Conservation (phyloP, 2,329 filamentous ascomycete genomes). For the Thelonectria rubi region DNA sequence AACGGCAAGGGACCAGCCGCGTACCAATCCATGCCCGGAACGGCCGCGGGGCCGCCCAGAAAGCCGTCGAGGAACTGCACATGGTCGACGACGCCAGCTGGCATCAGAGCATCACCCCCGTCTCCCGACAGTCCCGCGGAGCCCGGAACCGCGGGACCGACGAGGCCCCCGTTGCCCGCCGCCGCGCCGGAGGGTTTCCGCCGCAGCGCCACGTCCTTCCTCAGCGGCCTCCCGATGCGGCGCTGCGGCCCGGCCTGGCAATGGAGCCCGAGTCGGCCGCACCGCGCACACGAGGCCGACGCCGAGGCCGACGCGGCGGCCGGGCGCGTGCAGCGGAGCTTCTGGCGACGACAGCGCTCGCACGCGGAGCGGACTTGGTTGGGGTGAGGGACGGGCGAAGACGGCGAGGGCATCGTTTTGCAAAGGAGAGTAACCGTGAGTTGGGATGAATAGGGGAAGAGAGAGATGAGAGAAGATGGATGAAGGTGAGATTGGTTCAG, state of each 20-base stretch:
- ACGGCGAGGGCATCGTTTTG: slow-evolving; percentile 23
- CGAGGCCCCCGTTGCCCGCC: not conserved
- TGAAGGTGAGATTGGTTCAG: not conserved
- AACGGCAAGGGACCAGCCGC: slow-evolving; percentile 17
- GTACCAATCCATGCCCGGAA: slow-evolving; percentile 23
- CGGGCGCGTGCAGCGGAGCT: slow-evolving; percentile 45
- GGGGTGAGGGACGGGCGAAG: slow-evolving; percentile 38
- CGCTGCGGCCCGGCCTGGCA: slow-evolving; percentile 45
- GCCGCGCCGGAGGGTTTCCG: slow-evolving; percentile 19
- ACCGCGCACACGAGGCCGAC: slow-evolving; percentile 40
- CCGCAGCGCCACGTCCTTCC: slow-evolving; percentile 29
- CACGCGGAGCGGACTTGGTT: slow-evolving; percentile 47
- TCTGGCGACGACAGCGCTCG: slow-evolving; percentile 47
- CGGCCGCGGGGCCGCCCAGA: slow-evolving; percentile 19
- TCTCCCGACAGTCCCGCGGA: not conserved
- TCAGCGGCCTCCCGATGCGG: slow-evolving; percentile 45
- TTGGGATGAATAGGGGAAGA: not conserved
- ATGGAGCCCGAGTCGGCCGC: slow-evolving; percentile 41
- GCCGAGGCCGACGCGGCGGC: slow-evolving; percentile 29
- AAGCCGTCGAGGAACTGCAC: slow-evolving; percentile 33
- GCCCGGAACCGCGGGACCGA: not conserved
- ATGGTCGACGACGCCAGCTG: not conserved
- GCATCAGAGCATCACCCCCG: not conserved
- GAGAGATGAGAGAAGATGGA: not conserved
- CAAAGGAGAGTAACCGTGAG: not conserved